These are phyloP conservation scores for Erodium texanum DNA, from an alignment of 441 rosid genomes.

Conservation along the genomic window DNA sequence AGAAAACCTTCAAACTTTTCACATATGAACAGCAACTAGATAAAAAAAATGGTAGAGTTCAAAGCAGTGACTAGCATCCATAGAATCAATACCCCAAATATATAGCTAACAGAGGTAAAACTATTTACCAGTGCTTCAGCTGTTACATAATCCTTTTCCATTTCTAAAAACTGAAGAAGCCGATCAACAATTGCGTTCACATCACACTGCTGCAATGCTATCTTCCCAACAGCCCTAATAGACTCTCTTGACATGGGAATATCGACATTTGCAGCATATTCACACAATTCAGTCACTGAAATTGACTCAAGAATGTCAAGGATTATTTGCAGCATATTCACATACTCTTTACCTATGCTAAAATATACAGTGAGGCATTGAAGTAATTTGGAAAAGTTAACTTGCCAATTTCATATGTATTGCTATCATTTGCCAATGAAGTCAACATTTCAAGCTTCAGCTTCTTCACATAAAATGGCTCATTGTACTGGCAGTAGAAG, in stretches of 20 bases:
- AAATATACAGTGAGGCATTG: neutral
- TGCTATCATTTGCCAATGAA: constrained; percentile 89
- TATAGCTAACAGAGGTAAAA: constrained; percentile 8
- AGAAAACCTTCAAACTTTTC: constrained; percentile 13
- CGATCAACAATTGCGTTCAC: constrained; percentile 97
- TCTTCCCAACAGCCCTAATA: constrained; percentile 92
- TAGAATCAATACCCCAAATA: neutral
- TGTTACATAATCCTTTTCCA: constrained; percentile 97
- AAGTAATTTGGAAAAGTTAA: constrained; percentile 12
- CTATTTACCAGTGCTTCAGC: constrained; percentile 80
- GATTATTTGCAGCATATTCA: constrained; percentile 15
- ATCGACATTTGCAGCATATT: constrained; percentile 95
- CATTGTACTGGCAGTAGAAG: constrained; percentile 94
- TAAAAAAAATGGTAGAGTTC: neutral
- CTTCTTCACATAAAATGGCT: constrained; percentile 83
- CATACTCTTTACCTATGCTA: no score
- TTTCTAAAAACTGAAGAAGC: constrained; percentile 96
- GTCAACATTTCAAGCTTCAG: constrained; percentile 99
- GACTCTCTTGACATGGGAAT: constrained; percentile 90
- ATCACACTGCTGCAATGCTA: constrained; percentile 94
- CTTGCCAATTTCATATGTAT: constrained; percentile 92
- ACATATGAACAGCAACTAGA: constrained; percentile 10
- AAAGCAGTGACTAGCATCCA: neutral
- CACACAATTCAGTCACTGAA: constrained; percentile 90
- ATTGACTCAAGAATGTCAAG: constrained; percentile 19